phyloP scores from a whole-genome alignment of 345 rosid species.

The Lumnitzera racemosa region DNA sequence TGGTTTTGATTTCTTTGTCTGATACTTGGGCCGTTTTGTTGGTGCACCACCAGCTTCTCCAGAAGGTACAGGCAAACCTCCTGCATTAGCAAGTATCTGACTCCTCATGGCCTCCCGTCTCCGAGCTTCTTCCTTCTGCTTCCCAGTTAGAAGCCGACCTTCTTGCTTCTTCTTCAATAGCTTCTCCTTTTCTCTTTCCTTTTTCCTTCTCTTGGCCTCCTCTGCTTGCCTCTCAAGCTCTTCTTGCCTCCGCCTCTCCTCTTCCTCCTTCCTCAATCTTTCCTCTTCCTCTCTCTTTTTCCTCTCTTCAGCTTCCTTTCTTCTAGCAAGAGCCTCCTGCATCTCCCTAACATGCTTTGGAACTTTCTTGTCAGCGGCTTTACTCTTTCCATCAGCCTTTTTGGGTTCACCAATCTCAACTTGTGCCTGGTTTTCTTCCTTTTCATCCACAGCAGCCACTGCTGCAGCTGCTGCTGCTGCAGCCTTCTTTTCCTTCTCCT shows the following conservation, averaged over 20 bases:
- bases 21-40: slow-evolving; percentile 69
- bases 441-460: slow-evolving; percentile 35
- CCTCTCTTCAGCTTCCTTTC: slow-evolving; percentile 75
- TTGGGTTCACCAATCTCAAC: slow-evolving; percentile 38
- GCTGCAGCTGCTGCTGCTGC: slow-evolving; percentile 26
- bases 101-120: slow-evolving; percentile 83
- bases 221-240: slow-evolving; percentile 89
- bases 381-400: slow-evolving; percentile 66
- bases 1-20: slow-evolving; percentile 67
- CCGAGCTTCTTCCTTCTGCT: slow-evolving; percentile 83
- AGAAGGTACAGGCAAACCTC: slow-evolving; percentile 30
- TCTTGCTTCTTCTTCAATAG: slow-evolving; percentile 80
- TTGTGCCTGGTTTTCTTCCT: slow-evolving; percentile 39
- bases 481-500: slow-evolving; percentile 52
- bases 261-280: slow-evolving; percentile 80
- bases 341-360: slow-evolving; percentile 94
- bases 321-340: slow-evolving; percentile 85
- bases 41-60: slow-evolving; percentile 47
- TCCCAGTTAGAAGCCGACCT: slow-evolving; percentile 81
- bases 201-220: slow-evolving; percentile 81
- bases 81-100: slow-evolving; percentile 58
- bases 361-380: slow-evolving; percentile 79
- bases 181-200: slow-evolving; percentile 88
- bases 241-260: slow-evolving; percentile 72
- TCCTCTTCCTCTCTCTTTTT: slow-evolving; percentile 87